Percentiles rank a stretch among this genome's conserved stretches.
phyloP scores from a whole-genome alignment of 2,329 filamentous ascomycete species.

The Xylaria sp. region DNA sequence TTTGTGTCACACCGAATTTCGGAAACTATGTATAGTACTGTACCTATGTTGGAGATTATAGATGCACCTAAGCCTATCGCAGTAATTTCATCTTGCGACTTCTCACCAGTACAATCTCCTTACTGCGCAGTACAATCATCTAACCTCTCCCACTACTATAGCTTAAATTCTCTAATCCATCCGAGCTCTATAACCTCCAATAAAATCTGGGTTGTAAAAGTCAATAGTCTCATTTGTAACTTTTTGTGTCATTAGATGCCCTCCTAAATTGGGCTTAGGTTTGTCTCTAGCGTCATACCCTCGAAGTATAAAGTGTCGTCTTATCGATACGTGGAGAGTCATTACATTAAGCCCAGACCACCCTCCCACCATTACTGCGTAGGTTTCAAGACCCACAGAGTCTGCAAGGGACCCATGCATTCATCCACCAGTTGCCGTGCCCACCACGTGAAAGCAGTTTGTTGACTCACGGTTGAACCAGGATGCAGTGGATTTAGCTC shows the following conservation, averaged over 20 bases:
- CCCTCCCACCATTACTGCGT: no score
- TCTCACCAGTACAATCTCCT: no score
- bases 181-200: neutral
- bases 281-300: neutral
- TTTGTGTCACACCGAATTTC: no score
- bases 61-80: neutral
- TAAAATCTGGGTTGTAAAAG: neutral
- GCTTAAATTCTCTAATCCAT: neutral
- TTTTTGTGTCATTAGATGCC: no score
- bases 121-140: no score
- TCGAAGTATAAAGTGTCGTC: no score
- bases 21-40: neutral
- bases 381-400: no score
- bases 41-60: no score
- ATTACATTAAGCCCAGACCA: conserved; percentile 11
- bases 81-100: neutral
- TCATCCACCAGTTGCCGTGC: conserved; percentile 33
- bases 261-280: neutral
- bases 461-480: conserved; percentile 27
- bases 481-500: conserved; percentile 19
- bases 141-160: neutral
- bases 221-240: no score
- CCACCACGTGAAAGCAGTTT: conserved; percentile 27
- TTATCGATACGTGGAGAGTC: neutral
- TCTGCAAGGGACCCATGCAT: conserved; percentile 21